Evolutionary conservation across 2,329 filamentous ascomycete species (phyloP).

Genomic region (Botrytis deweyae): DNA sequence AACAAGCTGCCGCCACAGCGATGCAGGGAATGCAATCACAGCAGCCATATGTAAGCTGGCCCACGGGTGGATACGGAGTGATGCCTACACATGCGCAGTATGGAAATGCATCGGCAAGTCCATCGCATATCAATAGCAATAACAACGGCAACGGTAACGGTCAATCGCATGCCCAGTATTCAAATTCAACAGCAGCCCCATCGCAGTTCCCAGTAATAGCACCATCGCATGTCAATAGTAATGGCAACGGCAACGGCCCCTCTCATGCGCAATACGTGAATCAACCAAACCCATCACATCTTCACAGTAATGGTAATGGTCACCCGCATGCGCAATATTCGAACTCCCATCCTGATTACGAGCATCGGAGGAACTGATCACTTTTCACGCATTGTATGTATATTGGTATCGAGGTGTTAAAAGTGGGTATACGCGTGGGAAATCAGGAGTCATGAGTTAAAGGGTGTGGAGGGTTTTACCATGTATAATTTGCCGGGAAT

Average conservation of each 20-base stretch:
- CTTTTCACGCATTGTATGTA: not conserved
- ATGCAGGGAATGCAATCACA: slow-evolving; percentile 4
- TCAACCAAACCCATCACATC: not conserved
- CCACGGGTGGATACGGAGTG: slow-evolving; percentile 1
- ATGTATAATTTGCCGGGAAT: not conserved
- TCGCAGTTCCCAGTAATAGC: not conserved
- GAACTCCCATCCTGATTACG: not conserved
- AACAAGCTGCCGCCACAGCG: not conserved
- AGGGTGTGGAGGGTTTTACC: not conserved
- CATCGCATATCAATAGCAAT: not conserved
- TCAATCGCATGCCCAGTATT: not conserved
- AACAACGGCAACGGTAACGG: not conserved
- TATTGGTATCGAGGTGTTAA: not conserved
- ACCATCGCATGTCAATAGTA: not conserved
- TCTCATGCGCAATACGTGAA: not conserved
- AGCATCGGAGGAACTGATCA: not conserved
- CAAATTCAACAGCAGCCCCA: not conserved
- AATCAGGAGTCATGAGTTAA: not conserved
- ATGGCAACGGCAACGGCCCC: not conserved
- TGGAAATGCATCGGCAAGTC: not conserved
- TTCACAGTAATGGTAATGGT: not conserved
- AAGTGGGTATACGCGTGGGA: not conserved
- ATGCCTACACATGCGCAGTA: not conserved
- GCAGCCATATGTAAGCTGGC: slow-evolving; percentile 10
- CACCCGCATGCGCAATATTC: not conserved